Evolutionary conservation across 345 rosid species (phyloP), one percentile per base, ranked within the genome.

Genomic region (Populus nigra): DNA sequence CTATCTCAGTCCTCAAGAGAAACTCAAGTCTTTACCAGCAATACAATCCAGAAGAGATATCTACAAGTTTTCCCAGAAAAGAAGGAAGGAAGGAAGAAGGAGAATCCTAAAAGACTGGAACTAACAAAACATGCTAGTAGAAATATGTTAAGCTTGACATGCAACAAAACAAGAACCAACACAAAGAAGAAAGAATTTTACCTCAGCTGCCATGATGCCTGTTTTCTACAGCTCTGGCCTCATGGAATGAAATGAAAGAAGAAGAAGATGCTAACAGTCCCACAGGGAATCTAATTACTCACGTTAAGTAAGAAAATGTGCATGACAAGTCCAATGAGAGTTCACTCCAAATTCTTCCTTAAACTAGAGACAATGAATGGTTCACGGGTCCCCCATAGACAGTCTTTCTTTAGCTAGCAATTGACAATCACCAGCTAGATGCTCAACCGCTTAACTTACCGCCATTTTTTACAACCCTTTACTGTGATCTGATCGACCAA

Each of bases 121-220:
- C 63, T 29, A 53, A 10, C 41, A 17, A 16, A 76, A 65, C 41
- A 67, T 13, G 0, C 70, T 20, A 18, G 13, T 3, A n/a, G 12
- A 67, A 35, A 67, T 18, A 29, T 36, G 18, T 31, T 67, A 8
- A 36, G 31, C 45, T 67, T 35, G 43, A 5, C 39, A 25, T 31
- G n/a, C 27, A 75, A 25, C 20, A 18, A 27, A 57, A 55, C 25
- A 65, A 23, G 31, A 65, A 25, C 29, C 17, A 12, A 5, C 41
- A 59, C 67, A 31, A 55, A 23, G 43, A 50, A 33, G 36, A 65
- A 74, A 16, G 68, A 3, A 25, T 27, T 2, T 67, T 68, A 86
- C 89, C 87, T 86, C 76, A 1, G 78, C 67, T 23, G 85, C 87
- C 87, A 84, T 86, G 78, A 20, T 35, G 70, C 70, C 70, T 17